These are phyloP conservation scores for Fusarium albidum DNA, from an alignment of 2,329 filamentous ascomycete species.

Conservation along the genomic window DNA sequence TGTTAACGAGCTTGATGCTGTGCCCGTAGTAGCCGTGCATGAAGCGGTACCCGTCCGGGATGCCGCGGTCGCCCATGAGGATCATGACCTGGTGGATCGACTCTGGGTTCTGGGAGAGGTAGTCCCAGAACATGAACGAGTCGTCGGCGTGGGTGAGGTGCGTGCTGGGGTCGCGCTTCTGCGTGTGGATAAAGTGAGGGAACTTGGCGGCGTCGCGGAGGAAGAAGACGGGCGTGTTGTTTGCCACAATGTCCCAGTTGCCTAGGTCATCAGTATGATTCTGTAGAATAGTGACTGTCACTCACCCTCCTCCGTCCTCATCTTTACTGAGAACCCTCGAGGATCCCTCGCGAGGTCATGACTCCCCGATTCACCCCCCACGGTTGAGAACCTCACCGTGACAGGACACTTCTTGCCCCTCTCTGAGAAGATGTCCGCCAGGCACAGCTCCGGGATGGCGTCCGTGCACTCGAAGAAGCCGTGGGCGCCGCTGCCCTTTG, in stretches of 20 bases:
- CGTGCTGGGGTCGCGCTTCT: slow-evolving; percentile 76
- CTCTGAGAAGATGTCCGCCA: slow-evolving; percentile 61
- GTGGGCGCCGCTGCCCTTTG: slow-evolving; percentile 65
- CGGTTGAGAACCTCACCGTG: slow-evolving; percentile 76
- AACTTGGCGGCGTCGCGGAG: slow-evolving; percentile 78
- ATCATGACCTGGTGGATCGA: slow-evolving; percentile 66
- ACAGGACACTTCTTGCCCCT: slow-evolving; percentile 75
- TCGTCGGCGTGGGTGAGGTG: slow-evolving; percentile 58
- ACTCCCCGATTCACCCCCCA: slow-evolving; percentile 76
- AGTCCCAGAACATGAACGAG: slow-evolving; percentile 50
- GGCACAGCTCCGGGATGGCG: slow-evolving; percentile 62
- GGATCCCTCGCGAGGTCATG: slow-evolving; percentile 77
- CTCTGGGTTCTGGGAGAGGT: slow-evolving; percentile 66
- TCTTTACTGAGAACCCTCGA: slow-evolving; percentile 76
- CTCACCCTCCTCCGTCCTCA: slow-evolving; percentile 61
- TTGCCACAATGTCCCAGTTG: slow-evolving; percentile 17
- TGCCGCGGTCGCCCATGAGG: slow-evolving; percentile 65
- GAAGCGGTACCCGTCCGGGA: slow-evolving; percentile 59
- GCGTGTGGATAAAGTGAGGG: slow-evolving; percentile 76
- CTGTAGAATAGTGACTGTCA: no score
- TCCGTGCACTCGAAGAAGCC: slow-evolving; percentile 60
- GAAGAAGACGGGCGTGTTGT: slow-evolving; percentile 78
- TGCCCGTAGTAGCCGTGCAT: slow-evolving; percentile 25
- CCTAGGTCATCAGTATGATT: neutral
- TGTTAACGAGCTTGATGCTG: slow-evolving; percentile 15